A percentile compares a stretch with the other conserved stretches of the same genome.
Evolutionary conservation across 2,329 filamentous ascomycete genomes (phyloP).

Genomic region (Clarireedia sp.): DNA sequence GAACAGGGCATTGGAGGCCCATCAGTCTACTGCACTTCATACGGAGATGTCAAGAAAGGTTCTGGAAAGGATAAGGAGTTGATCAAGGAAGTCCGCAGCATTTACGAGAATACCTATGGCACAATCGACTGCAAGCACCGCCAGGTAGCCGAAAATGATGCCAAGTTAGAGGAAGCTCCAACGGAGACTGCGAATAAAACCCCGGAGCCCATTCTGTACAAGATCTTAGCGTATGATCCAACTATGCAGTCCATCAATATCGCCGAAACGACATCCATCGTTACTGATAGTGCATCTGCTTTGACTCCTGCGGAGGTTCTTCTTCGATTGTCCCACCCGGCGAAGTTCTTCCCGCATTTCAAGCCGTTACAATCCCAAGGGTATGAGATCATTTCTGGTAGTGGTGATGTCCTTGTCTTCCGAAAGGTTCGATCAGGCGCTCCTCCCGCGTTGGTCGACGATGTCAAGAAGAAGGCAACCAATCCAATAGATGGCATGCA

Average conservation of each 20-base stretch:
- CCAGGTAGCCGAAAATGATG: slow-evolving; percentile 14
- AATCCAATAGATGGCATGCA: slow-evolving; percentile 49
- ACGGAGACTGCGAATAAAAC: neutral
- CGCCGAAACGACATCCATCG: slow-evolving; percentile 52
- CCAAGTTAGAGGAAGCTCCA: neutral
- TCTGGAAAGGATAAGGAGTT: slow-evolving; percentile 27
- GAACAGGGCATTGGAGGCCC: slow-evolving; percentile 14
- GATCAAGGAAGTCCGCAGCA: slow-evolving; percentile 32
- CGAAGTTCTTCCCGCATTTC: slow-evolving; percentile 59
- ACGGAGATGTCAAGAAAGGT: slow-evolving; percentile 6
- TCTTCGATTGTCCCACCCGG: slow-evolving; percentile 51
- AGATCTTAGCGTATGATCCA: slow-evolving; percentile 58
- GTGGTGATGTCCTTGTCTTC: slow-evolving; percentile 57
- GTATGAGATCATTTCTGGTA: slow-evolving; percentile 59
- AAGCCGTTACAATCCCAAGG: slow-evolving; percentile 49
- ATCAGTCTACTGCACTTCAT: slow-evolving; percentile 11
- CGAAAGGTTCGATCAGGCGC: slow-evolving; percentile 44
- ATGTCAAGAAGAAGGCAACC: slow-evolving; percentile 13
- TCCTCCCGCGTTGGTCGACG: slow-evolving; percentile 12
- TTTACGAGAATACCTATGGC: slow-evolving; percentile 37
- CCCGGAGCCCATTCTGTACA: slow-evolving; percentile 41
- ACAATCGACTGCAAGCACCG: slow-evolving; percentile 30
- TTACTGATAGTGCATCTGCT: slow-evolving; percentile 39
- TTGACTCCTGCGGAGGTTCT: slow-evolving; percentile 54
- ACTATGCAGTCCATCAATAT: slow-evolving; percentile 47